These are phyloP conservation scores for Rhododendron kiyosumense DNA, from an alignment of 148 eudicot species.

Conservation along the genomic window DNA sequence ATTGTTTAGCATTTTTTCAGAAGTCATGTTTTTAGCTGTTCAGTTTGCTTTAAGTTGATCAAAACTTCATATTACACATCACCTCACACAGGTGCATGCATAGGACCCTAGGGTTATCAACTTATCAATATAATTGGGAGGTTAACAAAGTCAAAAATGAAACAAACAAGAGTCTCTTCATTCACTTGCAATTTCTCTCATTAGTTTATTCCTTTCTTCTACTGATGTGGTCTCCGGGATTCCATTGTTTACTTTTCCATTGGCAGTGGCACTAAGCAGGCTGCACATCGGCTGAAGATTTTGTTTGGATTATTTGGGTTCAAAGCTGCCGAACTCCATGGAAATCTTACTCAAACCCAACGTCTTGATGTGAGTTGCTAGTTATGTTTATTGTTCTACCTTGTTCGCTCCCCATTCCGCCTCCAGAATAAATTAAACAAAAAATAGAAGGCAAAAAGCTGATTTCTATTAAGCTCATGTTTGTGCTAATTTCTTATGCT, in stretches of 20 bases:
- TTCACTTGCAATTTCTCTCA: background rate
- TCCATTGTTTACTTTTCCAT: conserved; percentile 12
- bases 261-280: conserved; percentile 76
- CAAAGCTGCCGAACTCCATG: conserved; percentile 91
- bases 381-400: background rate
- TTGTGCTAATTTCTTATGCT: conserved; percentile 1
- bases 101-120: background rate
- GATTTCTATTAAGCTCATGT: background rate
- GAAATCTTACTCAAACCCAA: conserved; percentile 82
- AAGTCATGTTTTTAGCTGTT: background rate
- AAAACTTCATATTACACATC: background rate
- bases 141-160: background rate
- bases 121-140: background rate
- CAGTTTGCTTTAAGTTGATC: background rate
- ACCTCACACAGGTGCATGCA: background rate
- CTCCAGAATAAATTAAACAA: background rate
- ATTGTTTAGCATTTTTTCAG: background rate
- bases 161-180: background rate
- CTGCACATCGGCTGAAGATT: conserved; percentile 91
- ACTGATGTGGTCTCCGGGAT: background rate
- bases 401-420: background rate
- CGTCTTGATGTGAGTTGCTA: conserved; percentile 60
- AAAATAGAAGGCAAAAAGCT: background rate
- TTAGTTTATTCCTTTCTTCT: background rate
- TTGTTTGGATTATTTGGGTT: conserved; percentile 85